phyloP scores from a whole-genome alignment of 768 basidiomycete species.

The Tephrocybe sp. region DNA sequence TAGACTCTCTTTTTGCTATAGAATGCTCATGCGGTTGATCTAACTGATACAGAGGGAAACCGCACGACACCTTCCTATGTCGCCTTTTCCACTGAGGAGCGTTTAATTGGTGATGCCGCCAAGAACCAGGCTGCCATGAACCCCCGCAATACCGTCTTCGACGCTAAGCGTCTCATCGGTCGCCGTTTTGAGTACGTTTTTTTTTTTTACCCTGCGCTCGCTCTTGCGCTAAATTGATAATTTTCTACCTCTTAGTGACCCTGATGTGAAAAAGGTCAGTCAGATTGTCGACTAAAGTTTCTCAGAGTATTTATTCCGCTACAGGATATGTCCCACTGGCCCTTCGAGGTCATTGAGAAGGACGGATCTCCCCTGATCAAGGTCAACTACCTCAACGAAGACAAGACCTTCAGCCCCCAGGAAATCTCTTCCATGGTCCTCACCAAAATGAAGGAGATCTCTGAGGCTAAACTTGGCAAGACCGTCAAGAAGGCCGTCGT shows the following conservation, averaged over 20 bases:
- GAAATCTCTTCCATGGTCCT: conserved; percentile 99
- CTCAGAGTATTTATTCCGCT: conserved; percentile 16
- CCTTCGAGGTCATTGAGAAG: conserved; percentile 94
- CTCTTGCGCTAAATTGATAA: conserved; percentile 13
- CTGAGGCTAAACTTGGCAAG: conserved; percentile 98
- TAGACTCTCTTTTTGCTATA: no score
- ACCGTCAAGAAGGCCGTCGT: conserved; percentile 98
- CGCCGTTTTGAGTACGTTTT: conserved; percentile 85
- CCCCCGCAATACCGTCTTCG: conserved; percentile 98
- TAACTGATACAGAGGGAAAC: conserved; percentile 77
- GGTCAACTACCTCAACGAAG: conserved; percentile 93
- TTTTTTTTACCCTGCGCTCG: not conserved
- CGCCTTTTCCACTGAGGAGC: conserved; percentile 95
- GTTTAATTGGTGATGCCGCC: conserved; percentile 97
- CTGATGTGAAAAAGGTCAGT: conserved; percentile 86
- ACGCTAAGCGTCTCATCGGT: conserved; percentile 98
- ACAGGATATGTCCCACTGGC: conserved; percentile 96
- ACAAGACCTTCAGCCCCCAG: conserved; percentile 95
- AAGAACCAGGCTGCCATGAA: conserved; percentile 99
- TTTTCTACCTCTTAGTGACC: conserved; percentile 55
- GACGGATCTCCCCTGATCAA: conserved; percentile 97
- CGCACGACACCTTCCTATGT: conserved; percentile 99
- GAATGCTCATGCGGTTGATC: no score
- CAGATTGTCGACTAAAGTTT: conserved; percentile 14
- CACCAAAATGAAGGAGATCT: conserved; percentile 99